Conservation (phyloP, 768 basidiomycete species). For the Tephrocybe sp. region DNA sequence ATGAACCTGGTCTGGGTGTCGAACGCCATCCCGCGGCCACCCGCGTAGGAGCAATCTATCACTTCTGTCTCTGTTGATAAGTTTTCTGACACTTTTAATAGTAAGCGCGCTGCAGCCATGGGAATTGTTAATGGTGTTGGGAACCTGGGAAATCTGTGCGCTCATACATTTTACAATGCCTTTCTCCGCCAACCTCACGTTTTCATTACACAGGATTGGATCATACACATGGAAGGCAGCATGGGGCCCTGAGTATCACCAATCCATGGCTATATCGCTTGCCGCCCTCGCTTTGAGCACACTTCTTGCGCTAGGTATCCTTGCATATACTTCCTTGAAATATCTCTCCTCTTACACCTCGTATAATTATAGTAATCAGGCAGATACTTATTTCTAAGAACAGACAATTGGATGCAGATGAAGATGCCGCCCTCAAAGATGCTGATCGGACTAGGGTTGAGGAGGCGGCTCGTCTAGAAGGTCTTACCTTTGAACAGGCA, state of each 20-base stretch:
- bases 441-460: slow-evolving; percentile 51
- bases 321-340: too few relatives aligned
- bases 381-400: slow-evolving; percentile 55
- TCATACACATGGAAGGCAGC: slow-evolving; percentile 60
- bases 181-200: background rate
- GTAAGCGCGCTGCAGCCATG: slow-evolving; percentile 56
- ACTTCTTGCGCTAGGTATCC: slow-evolving; percentile 32
- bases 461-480: slow-evolving; percentile 59
- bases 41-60: slow-evolving; percentile 35
- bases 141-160: slow-evolving; percentile 60
- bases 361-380: slow-evolving; percentile 39
- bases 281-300: slow-evolving; percentile 34
- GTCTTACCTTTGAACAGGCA: slow-evolving; percentile 60
- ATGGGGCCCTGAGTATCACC: slow-evolving; percentile 68
- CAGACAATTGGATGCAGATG: slow-evolving; percentile 47
- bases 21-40: slow-evolving; percentile 60
- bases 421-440: slow-evolving; percentile 41
- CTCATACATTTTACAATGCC: background rate
- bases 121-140: slow-evolving; percentile 61
- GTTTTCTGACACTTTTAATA: slow-evolving; percentile 12
- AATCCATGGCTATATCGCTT: slow-evolving; percentile 54
- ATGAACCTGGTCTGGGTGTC: slow-evolving; percentile 64
- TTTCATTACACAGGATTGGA: slow-evolving; percentile 42
- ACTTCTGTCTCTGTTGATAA: background rate
- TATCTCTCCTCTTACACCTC: too few relatives aligned